These are phyloP conservation scores for Dentipellis fragilis DNA, from an alignment of 768 basidiomycete species.

Conservation along the genomic window DNA sequence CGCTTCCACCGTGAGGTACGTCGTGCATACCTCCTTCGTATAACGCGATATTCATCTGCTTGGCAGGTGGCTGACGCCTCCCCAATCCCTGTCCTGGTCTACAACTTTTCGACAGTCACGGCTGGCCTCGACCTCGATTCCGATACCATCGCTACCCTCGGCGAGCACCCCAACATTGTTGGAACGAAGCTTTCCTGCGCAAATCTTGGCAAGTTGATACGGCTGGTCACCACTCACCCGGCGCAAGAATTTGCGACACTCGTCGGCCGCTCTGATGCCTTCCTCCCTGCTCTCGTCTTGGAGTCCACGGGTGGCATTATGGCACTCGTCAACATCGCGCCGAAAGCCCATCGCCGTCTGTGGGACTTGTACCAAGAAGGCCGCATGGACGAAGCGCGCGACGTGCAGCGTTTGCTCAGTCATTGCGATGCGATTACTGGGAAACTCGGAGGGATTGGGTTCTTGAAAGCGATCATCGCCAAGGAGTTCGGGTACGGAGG, in stretches of 20 bases:
- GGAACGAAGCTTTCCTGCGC: conserved; percentile 83
- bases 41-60: conserved; percentile 7
- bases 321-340: conserved; percentile 47
- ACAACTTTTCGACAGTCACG: conserved; percentile 78
- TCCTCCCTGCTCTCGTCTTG: conserved; percentile 50
- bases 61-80: conserved; percentile 56
- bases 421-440: conserved; percentile 59
- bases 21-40: background rate
- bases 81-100: conserved; percentile 67
- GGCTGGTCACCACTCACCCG: conserved; percentile 52
- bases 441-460: conserved; percentile 58
- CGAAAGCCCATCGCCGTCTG: conserved; percentile 5
- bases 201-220: conserved; percentile 74
- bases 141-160: conserved; percentile 58
- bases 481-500: conserved; percentile 58
- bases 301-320: conserved; percentile 59
- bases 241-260: conserved; percentile 55
- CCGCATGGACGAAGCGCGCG: conserved; percentile 47
- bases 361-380: conserved; percentile 21
- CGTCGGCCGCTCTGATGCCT: conserved; percentile 65
- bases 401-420: conserved; percentile 47
- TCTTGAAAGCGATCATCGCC: conserved; percentile 53
- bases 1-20: conserved; percentile 56
- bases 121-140: conserved; percentile 81
- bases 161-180: conserved; percentile 75